Evolutionary conservation across 2,329 filamentous ascomycete species (phyloP).

Genomic region (Catunica adiposa): DNA sequence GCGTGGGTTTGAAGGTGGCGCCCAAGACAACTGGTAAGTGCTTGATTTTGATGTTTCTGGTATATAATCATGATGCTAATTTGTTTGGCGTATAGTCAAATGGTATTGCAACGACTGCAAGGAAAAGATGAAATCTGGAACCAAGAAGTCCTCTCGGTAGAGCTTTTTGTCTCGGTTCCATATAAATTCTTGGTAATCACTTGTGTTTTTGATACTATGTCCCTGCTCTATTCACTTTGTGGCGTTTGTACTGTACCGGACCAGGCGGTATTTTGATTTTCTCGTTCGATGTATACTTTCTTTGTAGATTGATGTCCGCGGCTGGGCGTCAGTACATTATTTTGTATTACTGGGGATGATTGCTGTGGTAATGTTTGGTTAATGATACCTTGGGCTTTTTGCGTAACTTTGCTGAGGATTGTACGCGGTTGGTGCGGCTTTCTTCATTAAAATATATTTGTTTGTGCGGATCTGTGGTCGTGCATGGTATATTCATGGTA

Average conservation of each 20-base stretch:
- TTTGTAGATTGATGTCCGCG: neutral
- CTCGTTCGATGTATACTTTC: neutral
- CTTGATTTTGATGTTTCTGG: neutral
- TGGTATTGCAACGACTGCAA: constrained; percentile 74
- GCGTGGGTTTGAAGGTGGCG: constrained; percentile 62
- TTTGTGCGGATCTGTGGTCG: neutral
- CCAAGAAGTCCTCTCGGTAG: constrained; percentile 33
- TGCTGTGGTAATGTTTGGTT: neutral
- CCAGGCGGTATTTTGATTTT: constrained; percentile 2
- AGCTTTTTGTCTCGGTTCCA: constrained; percentile 2
- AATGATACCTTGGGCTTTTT: neutral
- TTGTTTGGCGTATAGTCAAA: constrained; percentile 41
- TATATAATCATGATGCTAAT: neutral
- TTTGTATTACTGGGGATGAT: neutral
- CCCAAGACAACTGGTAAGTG: constrained; percentile 58
- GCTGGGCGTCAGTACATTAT: neutral
- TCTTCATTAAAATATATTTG: neutral
- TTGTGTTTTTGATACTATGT: neutral
- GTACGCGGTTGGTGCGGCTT: neutral
- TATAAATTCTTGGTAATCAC: neutral
- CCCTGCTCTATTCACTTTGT: neutral
- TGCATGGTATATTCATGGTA: no score
- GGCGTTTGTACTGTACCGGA: neutral
- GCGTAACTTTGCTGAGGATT: neutral
- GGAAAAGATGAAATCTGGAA: constrained; percentile 40